Evolutionary conservation across 2,329 filamentous ascomycete species (phyloP).

Genomic region (Clarireedia hainanense): DNA sequence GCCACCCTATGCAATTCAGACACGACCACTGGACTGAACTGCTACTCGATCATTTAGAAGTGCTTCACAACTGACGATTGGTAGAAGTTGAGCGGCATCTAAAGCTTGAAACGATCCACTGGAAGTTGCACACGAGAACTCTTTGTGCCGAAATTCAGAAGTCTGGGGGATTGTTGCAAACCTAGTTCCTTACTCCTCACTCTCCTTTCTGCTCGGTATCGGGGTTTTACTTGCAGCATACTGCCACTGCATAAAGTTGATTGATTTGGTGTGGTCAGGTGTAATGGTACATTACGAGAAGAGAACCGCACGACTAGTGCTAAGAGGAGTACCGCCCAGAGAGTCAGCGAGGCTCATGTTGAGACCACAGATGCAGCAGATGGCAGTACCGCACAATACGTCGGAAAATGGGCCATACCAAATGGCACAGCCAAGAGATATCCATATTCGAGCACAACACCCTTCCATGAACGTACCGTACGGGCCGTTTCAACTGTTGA

Average conservation of each 20-base stretch:
- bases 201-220: neutral
- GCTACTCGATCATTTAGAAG: too few species aligned
- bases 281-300: conserved; percentile 7
- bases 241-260: neutral
- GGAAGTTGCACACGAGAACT: too few species aligned
- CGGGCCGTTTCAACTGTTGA: neutral
- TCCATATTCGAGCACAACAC: neutral
- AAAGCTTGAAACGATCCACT: too few species aligned
- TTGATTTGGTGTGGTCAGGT: neutral
- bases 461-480: neutral
- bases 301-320: conserved; percentile 5
- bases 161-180: too few species aligned
- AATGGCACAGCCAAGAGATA: neutral
- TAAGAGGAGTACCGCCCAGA: neutral
- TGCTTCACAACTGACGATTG: too few species aligned
- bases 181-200: too few species aligned
- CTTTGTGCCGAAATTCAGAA: too few species aligned
- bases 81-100: too few species aligned
- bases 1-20: too few species aligned
- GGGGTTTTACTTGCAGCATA: neutral
- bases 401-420: neutral
- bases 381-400: neutral
- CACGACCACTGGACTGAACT: too few species aligned
- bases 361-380: neutral
- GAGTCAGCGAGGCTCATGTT: neutral